Evolutionary conservation across 2,329 filamentous ascomycete genomes (phyloP).

Genomic region (Helminthosporium solani): DNA sequence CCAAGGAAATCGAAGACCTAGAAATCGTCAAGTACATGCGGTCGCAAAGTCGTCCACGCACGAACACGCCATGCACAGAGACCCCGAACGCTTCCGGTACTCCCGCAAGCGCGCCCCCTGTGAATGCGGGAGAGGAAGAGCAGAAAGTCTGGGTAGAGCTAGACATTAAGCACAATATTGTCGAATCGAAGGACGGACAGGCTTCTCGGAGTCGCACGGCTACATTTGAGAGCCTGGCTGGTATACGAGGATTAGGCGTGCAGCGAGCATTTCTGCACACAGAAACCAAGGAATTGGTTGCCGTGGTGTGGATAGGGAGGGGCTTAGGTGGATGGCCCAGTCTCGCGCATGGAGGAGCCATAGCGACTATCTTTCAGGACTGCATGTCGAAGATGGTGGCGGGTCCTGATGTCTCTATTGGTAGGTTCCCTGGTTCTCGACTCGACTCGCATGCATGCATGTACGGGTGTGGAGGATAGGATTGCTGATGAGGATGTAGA

Average conservation of each 20-base stretch:
- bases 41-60: conserved; percentile 27
- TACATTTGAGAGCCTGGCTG: conserved; percentile 37
- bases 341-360: conserved; percentile 68
- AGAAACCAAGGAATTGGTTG: conserved; percentile 58
- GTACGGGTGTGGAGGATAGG: neutral
- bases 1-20: conserved; percentile 30
- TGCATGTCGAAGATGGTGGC: conserved; percentile 64
- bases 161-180: conserved; percentile 21
- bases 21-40: conserved; percentile 37
- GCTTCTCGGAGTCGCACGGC: conserved; percentile 18
- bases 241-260: conserved; percentile 45
- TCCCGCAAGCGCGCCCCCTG: conserved; percentile 3
- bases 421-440: conserved; percentile 17
- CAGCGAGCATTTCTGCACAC: conserved; percentile 67
- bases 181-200: conserved; percentile 13
- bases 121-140: conserved; percentile 15
- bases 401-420: conserved; percentile 46
- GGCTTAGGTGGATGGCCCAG: conserved; percentile 68
- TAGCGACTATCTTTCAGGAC: conserved; percentile 70
- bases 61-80: conserved; percentile 19
- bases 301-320: conserved; percentile 68
- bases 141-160: conserved; percentile 34
- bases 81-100: conserved; percentile 6
- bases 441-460: too few relatives aligned
- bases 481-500: conserved; percentile 18